phyloP scores from a whole-genome alignment of 768 basidiomycete genomes.

The Lentinula sp. region DNA sequence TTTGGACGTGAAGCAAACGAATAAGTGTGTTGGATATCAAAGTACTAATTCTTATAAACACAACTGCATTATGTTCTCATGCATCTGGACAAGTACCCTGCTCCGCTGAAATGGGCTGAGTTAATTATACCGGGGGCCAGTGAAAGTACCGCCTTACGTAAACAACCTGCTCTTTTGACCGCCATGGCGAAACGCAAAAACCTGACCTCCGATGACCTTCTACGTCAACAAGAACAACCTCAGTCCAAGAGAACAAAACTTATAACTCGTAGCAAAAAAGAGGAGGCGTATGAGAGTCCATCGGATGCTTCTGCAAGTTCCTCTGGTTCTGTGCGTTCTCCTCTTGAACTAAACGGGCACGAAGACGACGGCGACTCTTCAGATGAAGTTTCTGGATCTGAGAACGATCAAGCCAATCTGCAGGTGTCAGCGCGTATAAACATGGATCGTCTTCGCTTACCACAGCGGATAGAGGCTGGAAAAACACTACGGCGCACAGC shows the following conservation, averaged over 20 bases:
- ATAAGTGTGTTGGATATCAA: too few relatives aligned
- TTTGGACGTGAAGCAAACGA: background rate
- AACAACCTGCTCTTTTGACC: background rate
- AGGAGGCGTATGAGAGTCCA: background rate
- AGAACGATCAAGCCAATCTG: background rate
- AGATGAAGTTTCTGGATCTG: background rate
- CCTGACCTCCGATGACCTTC: constrained; percentile 39
- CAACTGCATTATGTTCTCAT: too few relatives aligned
- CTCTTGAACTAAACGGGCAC: constrained; percentile 2
- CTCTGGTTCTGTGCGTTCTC: background rate
- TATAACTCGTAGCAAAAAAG: background rate
- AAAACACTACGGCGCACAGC: background rate
- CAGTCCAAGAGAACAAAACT: constrained; percentile 30
- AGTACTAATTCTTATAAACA: too few relatives aligned
- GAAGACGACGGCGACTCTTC: constrained; percentile 4
- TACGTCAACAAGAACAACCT: constrained; percentile 38
- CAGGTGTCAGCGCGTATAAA: background rate
- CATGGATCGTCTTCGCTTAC: background rate
- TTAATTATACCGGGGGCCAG: background rate
- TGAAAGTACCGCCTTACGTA: too few relatives aligned
- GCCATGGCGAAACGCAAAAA: constrained; percentile 19
- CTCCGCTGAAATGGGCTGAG: background rate
- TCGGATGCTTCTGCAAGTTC: background rate
- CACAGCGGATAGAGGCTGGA: background rate
- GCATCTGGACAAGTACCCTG: background rate